Conservation (phyloP, 768 basidiomycete genomes). For the Psilocybe subaeruginosa region DNA sequence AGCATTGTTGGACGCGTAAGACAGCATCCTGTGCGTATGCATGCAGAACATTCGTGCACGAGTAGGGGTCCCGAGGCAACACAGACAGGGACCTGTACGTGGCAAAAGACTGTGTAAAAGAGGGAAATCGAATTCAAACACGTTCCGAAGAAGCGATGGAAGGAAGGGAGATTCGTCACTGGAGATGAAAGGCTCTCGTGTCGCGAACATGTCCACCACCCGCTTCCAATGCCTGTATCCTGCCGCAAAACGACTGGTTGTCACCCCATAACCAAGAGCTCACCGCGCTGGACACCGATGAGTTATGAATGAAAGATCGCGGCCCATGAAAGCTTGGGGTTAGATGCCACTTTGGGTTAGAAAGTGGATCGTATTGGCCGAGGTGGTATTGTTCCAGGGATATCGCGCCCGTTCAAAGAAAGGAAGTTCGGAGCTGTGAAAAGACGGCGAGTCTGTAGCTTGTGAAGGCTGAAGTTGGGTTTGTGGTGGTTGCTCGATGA, state of each 20-base stretch:
- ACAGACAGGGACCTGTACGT: slow-evolving; percentile 53
- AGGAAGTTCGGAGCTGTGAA: slow-evolving; percentile 52
- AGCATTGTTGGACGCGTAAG: slow-evolving; percentile 20
- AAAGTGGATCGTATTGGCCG: slow-evolving; percentile 55
- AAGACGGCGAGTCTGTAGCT: slow-evolving; percentile 19
- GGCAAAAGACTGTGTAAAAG: slow-evolving; percentile 19
- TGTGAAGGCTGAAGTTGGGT: slow-evolving; percentile 16
- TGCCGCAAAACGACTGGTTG: slow-evolving; percentile 10
- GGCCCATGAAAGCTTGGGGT: slow-evolving; percentile 55
- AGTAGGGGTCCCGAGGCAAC: slow-evolving; percentile 55
- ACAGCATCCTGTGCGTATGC: slow-evolving; percentile 30
- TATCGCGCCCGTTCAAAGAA: slow-evolving; percentile 23
- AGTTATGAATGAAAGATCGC: slow-evolving; percentile 33
- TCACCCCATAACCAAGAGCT: slow-evolving; percentile 18
- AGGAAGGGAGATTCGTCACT: slow-evolving; percentile 40
- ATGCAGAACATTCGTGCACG: slow-evolving; percentile 16
- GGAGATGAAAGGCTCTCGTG: slow-evolving; percentile 31
- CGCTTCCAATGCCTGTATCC: slow-evolving; percentile 11
- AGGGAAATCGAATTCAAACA: slow-evolving; percentile 29
- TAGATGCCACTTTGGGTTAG: slow-evolving; percentile 54
- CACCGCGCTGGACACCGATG: slow-evolving; percentile 26
- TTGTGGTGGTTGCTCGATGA: no score
- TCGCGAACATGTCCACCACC: slow-evolving; percentile 18
- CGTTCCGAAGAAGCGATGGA: slow-evolving; percentile 59
- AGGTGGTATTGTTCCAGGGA: slow-evolving; percentile 40